Evolutionary conservation across 108 stramenopile species (phyloP).

Genomic region (Skeletonema menzelii): DNA sequence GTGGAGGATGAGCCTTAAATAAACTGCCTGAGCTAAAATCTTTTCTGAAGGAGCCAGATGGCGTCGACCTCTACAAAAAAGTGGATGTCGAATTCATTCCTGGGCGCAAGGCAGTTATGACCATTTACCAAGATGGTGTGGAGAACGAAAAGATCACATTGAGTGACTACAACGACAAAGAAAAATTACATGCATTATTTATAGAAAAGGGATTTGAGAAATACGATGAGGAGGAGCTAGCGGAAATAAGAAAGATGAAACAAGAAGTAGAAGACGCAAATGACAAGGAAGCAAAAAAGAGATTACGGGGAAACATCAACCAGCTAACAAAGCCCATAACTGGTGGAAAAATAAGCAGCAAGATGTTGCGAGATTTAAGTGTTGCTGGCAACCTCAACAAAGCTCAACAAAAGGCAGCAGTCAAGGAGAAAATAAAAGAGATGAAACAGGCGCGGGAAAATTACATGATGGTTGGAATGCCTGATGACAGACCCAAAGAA

Average conservation of each 20-base stretch:
- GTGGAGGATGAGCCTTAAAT: conserved; percentile 65
- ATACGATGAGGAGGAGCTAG: conserved; percentile 26
- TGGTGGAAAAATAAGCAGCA: background rate
- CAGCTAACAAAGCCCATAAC: background rate
- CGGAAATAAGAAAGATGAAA: background rate
- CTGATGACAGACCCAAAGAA: background rate
- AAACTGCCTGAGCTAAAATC: conserved; percentile 52
- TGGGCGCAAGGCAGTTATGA: conserved; percentile 50
- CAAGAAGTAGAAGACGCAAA: conserved; percentile 1
- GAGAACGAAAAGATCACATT: conserved; percentile 34
- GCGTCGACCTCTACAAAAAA: conserved; percentile 54
- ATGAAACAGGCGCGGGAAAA: conserved; percentile 25
- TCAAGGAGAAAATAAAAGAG: conserved; percentile 6
- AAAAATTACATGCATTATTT: conserved; percentile 37
- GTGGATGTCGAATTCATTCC: conserved; percentile 56
- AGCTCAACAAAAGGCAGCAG: background rate
- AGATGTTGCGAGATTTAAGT: conserved; percentile 6
- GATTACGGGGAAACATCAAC: background rate
- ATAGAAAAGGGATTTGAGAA: conserved; percentile 34
- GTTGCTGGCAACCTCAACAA: background rate
- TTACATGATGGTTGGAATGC: conserved; percentile 29
- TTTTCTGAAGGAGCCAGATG: conserved; percentile 53
- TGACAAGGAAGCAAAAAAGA: background rate
- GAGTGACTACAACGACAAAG: conserved; percentile 37
- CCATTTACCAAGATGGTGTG: conserved; percentile 45